phyloP scores from a whole-genome alignment of 2,329 filamentous ascomycete genomes.

The Aulographum hederae region DNA sequence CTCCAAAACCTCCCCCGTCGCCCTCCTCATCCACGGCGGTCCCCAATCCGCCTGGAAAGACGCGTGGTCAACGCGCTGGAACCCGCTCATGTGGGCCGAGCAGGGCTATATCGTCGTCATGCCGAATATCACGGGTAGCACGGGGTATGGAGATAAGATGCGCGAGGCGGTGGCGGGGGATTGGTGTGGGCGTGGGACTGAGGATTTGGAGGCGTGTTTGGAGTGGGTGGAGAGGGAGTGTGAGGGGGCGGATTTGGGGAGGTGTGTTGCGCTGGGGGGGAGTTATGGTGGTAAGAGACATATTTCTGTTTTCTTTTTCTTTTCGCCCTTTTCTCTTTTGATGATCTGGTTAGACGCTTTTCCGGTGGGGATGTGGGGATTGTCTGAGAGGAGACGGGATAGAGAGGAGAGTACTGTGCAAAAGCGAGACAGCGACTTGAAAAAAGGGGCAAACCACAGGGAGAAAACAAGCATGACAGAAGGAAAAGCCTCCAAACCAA shows the following conservation, averaged over 20 bases:
- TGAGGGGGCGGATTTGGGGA: slow-evolving; percentile 45
- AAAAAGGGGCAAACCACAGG: no score
- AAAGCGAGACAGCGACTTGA: no score
- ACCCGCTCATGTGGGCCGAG: slow-evolving; percentile 69
- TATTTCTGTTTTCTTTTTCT: no score
- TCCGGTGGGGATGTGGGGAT: no score
- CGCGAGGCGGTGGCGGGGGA: slow-evolving; percentile 59
- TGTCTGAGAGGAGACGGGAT: no score
- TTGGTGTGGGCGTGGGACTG: slow-evolving; percentile 74
- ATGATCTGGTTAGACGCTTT: no score
- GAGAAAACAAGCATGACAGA: no score
- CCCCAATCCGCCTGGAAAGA: slow-evolving; percentile 63
- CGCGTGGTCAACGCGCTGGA: slow-evolving; percentile 69
- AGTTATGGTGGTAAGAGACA: slow-evolving; percentile 21
- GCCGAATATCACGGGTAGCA: slow-evolving; percentile 70
- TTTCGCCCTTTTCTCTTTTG: no score
- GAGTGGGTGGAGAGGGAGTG: slow-evolving; percentile 52
- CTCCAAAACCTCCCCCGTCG: slow-evolving; percentile 57
- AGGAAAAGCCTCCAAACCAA: no score
- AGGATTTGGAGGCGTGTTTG: slow-evolving; percentile 63
- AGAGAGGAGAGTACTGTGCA: no score
- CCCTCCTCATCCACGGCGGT: slow-evolving; percentile 67
- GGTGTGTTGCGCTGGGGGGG: slow-evolving; percentile 57
- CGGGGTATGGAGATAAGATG: slow-evolving; percentile 63
- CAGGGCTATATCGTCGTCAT: slow-evolving; percentile 71